Percentiles rank a stretch among this genome's conserved stretches.
Evolutionary conservation across 805 yeast genomes (phyloP).

Genomic region (Candida maris): DNA sequence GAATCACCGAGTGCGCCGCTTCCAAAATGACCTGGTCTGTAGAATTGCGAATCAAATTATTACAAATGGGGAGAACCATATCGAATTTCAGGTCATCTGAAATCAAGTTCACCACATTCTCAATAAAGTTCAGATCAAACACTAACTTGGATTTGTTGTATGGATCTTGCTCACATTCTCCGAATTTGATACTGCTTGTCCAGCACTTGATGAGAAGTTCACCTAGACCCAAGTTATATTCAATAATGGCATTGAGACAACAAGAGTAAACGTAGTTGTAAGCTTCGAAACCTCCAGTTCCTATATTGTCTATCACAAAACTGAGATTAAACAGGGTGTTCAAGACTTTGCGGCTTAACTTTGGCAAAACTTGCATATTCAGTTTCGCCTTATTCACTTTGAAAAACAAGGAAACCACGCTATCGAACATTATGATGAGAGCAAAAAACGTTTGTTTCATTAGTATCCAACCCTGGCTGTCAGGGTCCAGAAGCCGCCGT

Average conservation of each 20-base stretch:
- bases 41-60: conserved; percentile 19
- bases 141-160: conserved; percentile 38
- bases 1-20: conserved; percentile 59
- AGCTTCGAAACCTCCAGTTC: conserved; percentile 61
- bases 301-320: conserved; percentile 49
- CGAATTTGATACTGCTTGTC: conserved; percentile 23
- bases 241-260: conserved; percentile 40
- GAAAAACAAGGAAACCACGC: conserved; percentile 39
- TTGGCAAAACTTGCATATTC: conserved; percentile 12
- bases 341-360: conserved; percentile 32
- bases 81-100: conserved; percentile 33
- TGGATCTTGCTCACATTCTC: conserved; percentile 29
- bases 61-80: conserved; percentile 24
- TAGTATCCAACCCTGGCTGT: conserved; percentile 22
- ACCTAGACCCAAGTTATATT: conserved; percentile 24
- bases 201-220: conserved; percentile 29
- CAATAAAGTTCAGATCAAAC: conserved; percentile 46
- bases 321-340: conserved; percentile 41
- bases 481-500: conserved; percentile 15
- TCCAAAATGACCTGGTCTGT: conserved; percentile 41
- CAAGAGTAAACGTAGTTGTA: conserved; percentile 58
- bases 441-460: conserved; percentile 40
- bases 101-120: conserved; percentile 35
- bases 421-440: conserved; percentile 48
- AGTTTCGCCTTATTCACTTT: conserved; percentile 21